Evolutionary conservation across 2,329 filamentous ascomycete genomes (phyloP).

Genomic region (Aspergillus costaricaensis): DNA sequence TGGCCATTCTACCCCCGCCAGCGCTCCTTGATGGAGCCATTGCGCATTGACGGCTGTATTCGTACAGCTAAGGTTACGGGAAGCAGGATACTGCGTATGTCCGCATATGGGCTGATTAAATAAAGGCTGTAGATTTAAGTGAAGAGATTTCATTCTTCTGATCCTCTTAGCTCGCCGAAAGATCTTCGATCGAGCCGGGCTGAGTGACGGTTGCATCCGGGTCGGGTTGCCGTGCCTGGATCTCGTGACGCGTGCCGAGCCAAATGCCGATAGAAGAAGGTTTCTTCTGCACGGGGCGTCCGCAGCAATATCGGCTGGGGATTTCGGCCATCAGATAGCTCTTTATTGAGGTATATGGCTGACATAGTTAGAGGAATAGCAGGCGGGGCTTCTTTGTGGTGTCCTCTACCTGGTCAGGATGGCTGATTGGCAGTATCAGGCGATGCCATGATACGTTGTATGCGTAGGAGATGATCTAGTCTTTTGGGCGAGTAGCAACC

Average conservation of each 20-base stretch:
- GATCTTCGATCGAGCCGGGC: conserved; percentile 6
- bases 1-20: not conserved
- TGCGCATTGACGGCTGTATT: not conserved
- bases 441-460: no score
- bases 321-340: not conserved
- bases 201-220: conserved; percentile 17
- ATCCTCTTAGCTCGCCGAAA: not conserved
- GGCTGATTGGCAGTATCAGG: no score
- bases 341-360: no score
- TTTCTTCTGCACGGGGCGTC: not conserved
- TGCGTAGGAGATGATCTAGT: not conserved
- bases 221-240: conserved; percentile 27
- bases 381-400: no score
- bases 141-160: not conserved
- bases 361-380: no score
- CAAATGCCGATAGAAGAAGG: conserved; percentile 24
- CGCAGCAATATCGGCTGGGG: not conserved
- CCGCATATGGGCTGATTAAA: not conserved
- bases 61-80: not conserved
- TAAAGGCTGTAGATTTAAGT: not conserved
- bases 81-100: not conserved
- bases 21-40: conserved; percentile 15
- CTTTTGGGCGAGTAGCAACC: not conserved
- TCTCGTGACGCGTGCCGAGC: conserved; percentile 24
- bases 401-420: no score